Evolutionary conservation across 2,329 filamentous ascomycete genomes (phyloP), one percentile per base, ranked within the genome.

Genomic region (Endothia cerciana): DNA sequence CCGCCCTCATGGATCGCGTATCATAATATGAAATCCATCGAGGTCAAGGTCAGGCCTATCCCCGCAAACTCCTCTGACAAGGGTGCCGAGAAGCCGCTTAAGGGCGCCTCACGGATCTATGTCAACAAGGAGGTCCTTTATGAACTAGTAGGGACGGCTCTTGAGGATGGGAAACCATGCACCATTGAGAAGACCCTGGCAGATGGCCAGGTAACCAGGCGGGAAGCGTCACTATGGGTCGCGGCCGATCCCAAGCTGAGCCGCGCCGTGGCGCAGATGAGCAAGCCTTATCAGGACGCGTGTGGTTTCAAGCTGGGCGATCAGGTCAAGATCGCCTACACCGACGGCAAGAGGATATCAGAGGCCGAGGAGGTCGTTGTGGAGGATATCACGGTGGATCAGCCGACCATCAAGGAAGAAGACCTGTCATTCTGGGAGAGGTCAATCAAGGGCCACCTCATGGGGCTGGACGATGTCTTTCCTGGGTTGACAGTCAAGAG

Each of bases 251-350:
- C 67, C 55, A 84, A 89, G 74, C 80, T 92, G 70, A 85, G 88
- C 73, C 87, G 87, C 70, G 85, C 89, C 69, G 83, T 92, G 65
- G 81, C 91, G 60, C 84, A 94, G 81, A 87, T 92, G 80, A 89
- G 91, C 28, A 89, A 91, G 69, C 82, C 87, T 6, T 87, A 96
- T 63, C 89, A 91, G 69, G 89, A 91, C 43, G 85, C 87, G 7
- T 91, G 91, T 70, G 87, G 87, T 0, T 85, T 97, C 71, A 89
- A 90, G 68, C 81, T 95, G 4, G 88, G 88, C 19, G 91, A 93
- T 59, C 85, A 87, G 60, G 79, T 85, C 41, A 77, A 77, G 41
- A 81, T 96, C 58, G 82, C 83, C 8, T 84, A 94, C 30, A 80
- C 83, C 2, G 82, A 84, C 11, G 82, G 82, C 8, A 78, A 77